Evolutionary conservation across 2,329 filamentous ascomycete genomes (phyloP), one percentile per base, ranked within the genome.

Genomic region (Tolypocladium nubicola): DNA sequence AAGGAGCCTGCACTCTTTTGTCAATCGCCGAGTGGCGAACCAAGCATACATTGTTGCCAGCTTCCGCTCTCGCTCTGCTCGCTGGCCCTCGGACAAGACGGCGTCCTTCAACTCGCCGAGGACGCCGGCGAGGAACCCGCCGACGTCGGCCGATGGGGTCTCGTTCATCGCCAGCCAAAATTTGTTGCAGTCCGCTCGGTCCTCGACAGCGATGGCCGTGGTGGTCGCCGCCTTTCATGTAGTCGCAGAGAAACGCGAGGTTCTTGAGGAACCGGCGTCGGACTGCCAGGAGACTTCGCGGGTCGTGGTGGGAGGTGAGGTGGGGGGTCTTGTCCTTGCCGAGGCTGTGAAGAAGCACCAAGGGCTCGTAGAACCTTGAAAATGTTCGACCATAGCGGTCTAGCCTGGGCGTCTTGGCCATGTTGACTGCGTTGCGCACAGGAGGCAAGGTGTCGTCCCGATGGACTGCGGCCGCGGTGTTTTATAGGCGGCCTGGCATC

Each of bases 81-180:
- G 50, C 40, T n/a, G 54, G 53, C 53, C 16, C 19, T 30, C 10
- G 14, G 30, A n/a, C 40, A 30, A 19, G 30, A 10, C 19, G 2
- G 0, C 41, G 4, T 16, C 16, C 13, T 43, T 53, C 2, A 67
- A 49, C 1, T 45, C 4, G 1, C 40, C 26, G 1, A 78, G 63
- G 4, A 67, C 47, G 1, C 49, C 52, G 0, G 38, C 30, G 0
- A 77, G 62, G 47, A 77, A 77, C 0, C 19, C 26, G 0, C 60
- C 50, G 9, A 68, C 67, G n/a, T 61, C 63, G 1, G 57, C 38
- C 0, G 61, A 40, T 1, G 62, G 61, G 11, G 61, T 58, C 2
- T 38, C 14, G 57, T 80, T 80, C 1, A 70, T 71, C 3, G 77
- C 71, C 9, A 79, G 54, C 73, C 76, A 79, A 43, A 77, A 76